Percentiles rank a stretch among this genome's conserved stretches.
Conservation (phyloP, 140 eudicot species). For the Senecio squalidus region DNA sequence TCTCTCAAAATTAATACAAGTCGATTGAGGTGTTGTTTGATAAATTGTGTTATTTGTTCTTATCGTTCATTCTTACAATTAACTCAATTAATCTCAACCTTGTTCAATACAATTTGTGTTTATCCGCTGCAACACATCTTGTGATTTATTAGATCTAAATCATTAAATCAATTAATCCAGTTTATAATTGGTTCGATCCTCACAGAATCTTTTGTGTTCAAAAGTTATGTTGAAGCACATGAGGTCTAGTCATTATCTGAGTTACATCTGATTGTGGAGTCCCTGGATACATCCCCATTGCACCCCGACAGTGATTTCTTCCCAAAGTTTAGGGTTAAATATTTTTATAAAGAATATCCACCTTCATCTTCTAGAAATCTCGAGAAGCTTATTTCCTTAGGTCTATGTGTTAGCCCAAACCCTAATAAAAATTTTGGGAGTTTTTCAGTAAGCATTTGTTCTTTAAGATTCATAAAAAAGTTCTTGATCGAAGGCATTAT, state of each 20-base stretch:
- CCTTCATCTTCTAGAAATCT: neutral
- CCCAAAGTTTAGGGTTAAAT: neutral
- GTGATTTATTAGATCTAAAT: too few species aligned
- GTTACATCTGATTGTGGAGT: neutral
- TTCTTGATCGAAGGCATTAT: slow-evolving; percentile 5
- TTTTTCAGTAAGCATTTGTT: neutral
- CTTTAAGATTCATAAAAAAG: neutral
- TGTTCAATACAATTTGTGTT: too few species aligned
- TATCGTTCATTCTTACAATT: too few species aligned
- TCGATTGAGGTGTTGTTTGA: too few species aligned
- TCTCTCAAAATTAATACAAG: too few species aligned
- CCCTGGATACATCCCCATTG: neutral
- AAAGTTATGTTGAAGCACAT: neutral
- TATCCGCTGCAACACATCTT: too few species aligned
- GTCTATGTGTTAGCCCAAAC: neutral
- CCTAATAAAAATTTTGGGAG: neutral
- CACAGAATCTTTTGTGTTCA: neutral
- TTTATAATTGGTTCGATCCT: too few species aligned
- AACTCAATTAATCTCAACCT: too few species aligned
- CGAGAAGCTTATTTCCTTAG: neutral
- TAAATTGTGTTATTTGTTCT: too few species aligned
- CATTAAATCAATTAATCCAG: too few species aligned
- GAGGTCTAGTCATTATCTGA: neutral
- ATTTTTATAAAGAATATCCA: neutral
- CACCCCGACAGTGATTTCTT: neutral